Conservation (phyloP, 352 stramenopile species). For the Globisporangium paroecandrum region DNA sequence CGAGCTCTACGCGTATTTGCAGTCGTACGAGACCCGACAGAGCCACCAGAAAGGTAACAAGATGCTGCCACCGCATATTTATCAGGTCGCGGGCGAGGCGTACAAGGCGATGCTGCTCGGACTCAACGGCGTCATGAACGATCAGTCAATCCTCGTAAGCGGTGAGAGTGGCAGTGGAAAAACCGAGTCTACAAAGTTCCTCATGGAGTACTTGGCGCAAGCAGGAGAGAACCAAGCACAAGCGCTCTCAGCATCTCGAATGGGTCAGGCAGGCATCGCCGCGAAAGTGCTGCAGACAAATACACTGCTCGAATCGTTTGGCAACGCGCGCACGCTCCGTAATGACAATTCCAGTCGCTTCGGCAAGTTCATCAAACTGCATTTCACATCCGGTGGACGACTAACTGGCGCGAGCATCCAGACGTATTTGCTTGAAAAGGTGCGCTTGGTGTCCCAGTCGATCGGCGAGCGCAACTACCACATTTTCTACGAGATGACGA, state of each 20-base stretch:
- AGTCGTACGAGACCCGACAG: slow-evolving; percentile 49
- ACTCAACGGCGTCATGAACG: slow-evolving; percentile 49
- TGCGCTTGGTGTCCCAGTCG: slow-evolving; percentile 82
- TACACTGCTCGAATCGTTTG: slow-evolving; percentile 87
- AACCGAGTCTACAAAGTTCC: slow-evolving; percentile 88
- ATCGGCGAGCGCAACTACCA: slow-evolving; percentile 84
- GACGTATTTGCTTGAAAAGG: slow-evolving; percentile 95
- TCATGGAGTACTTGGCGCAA: slow-evolving; percentile 86
- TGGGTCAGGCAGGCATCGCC: slow-evolving; percentile 45
- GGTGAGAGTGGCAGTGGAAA: slow-evolving; percentile 86
- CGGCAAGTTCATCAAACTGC: slow-evolving; percentile 91
- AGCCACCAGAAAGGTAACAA: slow-evolving; percentile 26
- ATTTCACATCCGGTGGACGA: slow-evolving; percentile 70
- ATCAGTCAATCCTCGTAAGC: slow-evolving; percentile 85
- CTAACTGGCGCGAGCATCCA: slow-evolving; percentile 86
- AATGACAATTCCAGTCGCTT: slow-evolving; percentile 92
- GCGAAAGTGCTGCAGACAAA: slow-evolving; percentile 91
- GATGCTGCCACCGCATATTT: slow-evolving; percentile 75
- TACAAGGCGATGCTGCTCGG: slow-evolving; percentile 79
- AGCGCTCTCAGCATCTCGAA: slow-evolving; percentile 28
- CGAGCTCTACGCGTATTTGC: slow-evolving; percentile 57
- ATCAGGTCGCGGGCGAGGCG: slow-evolving; percentile 75
- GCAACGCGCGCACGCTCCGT: slow-evolving; percentile 82
- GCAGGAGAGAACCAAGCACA: slow-evolving; percentile 72
- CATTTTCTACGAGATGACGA: slow-evolving; percentile 84